Base-by-base conservation (phyloP, 371 early-diverging fungal species). In the Saksenaea oblongispora region DNA sequence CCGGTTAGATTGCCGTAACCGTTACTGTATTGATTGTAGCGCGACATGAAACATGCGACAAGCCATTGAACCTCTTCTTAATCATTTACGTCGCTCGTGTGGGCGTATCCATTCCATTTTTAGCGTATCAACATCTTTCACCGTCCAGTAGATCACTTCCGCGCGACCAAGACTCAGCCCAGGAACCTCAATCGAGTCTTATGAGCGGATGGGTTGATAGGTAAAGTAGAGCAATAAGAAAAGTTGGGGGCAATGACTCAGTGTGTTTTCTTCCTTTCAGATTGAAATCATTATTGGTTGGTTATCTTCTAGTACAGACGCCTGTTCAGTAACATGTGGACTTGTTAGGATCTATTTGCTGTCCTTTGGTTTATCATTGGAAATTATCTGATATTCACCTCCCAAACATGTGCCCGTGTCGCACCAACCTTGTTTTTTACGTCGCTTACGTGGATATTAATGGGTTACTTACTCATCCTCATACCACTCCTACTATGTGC, bases 291-390 rank as follows among this genome's bases (percentile, higher is more conserved):
- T 56, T 89, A 26, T 67, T 91, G 58, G 51, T n/a, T n/a, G 18
- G 44, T 44, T 8, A 7, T 7, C n/a, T n/a, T 44, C 18, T 3
- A n/a, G 17, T n/a, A 7, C 7, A n/a, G n/a, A 14, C 18, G 14
- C 18, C 22, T 47, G 5, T 47, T 22, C 2, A 18, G 10, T 47
- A n/a, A 18, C 24, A 18, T 47, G 10, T 47, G n/a, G 17, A 3
- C 22, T 47, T 22, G n/a, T 59, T 67, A 70, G 57, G 85, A 87
- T 64, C 64, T 89, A n/a, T 73, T 84, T 71, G 86, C 86, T 10
- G 81, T 88, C 5, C 75, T 88, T 34, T 78, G 89, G 72, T 91
- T 91, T 71, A 79, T 92, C 54, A 65, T 88, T 51, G 90, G 90
- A 60, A 91, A 90, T 64, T 86, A 88, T 64, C 79, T 89, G 31